Conservation (phyloP, 192 early-diverging fungal genomes). For the Coemansia sp. region DNA sequence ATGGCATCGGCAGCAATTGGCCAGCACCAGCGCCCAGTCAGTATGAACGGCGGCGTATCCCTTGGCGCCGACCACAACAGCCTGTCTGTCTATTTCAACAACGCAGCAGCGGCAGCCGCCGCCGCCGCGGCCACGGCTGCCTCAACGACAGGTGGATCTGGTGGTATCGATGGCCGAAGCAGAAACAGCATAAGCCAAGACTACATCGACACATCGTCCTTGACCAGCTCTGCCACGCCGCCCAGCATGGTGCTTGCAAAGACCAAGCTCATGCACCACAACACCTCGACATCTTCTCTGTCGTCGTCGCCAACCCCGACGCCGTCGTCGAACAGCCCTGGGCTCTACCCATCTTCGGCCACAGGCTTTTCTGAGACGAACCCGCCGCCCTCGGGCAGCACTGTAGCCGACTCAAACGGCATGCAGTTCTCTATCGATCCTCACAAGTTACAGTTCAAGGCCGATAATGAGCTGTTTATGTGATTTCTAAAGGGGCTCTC, state of each 20-base stretch:
- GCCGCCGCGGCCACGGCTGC: slow-evolving; percentile 7
- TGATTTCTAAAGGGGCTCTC: neutral
- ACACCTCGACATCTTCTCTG: slow-evolving; percentile 16
- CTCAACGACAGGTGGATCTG: neutral
- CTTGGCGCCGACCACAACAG: slow-evolving; percentile 2
- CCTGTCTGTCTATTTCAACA: slow-evolving; percentile 19
- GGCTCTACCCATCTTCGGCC: slow-evolving; percentile 11
- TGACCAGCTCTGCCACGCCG: slow-evolving; percentile 21
- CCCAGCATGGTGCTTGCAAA: slow-evolving; percentile 27
- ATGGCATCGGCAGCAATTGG: slow-evolving; percentile 1
- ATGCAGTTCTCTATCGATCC: slow-evolving; percentile 45
- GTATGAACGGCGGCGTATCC: slow-evolving; percentile 1
- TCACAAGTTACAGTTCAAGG: slow-evolving; percentile 50
- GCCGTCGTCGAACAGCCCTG: slow-evolving; percentile 29
- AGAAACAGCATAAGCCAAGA: slow-evolving; percentile 7
- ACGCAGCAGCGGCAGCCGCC: slow-evolving; percentile 1
- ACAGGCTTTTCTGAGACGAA: neutral
- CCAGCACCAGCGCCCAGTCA: neutral
- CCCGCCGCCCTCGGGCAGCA: neutral
- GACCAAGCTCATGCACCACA: slow-evolving; percentile 20
- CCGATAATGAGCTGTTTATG: slow-evolving; percentile 46
- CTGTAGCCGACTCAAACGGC: slow-evolving; percentile 8
- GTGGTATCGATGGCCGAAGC: neutral
- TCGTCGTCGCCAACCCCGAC: slow-evolving; percentile 50
- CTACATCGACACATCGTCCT: slow-evolving; percentile 34